These are phyloP conservation scores for Xanthoceras sorbifolium DNA, from an alignment of 345 rosid genomes.

Conservation along the genomic window DNA sequence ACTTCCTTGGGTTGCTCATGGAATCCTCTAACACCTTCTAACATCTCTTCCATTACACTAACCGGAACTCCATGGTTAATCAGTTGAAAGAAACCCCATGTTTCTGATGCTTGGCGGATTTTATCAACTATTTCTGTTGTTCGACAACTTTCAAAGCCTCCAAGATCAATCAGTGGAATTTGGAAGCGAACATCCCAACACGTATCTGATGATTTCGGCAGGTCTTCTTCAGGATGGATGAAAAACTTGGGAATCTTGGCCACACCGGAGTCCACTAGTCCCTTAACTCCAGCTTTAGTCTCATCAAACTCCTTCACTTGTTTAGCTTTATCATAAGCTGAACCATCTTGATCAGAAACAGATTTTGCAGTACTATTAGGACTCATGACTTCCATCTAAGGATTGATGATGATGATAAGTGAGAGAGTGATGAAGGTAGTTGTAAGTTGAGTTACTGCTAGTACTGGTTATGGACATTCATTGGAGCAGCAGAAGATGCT, in stretches of 20 bases:
- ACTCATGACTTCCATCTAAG: constrained; percentile 22
- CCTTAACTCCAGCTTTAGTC: constrained; percentile 39
- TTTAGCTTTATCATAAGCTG: constrained; percentile 33
- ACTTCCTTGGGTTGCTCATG: constrained; percentile 48
- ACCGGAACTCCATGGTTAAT: constrained; percentile 48
- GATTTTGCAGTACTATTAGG: background rate
- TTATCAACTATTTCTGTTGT: constrained; percentile 26
- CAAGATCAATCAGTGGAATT: constrained; percentile 47
- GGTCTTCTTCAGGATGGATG: constrained; percentile 32
- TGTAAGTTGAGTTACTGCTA: background rate
- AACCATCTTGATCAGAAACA: constrained; percentile 16
- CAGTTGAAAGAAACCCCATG: constrained; percentile 56
- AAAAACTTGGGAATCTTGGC: constrained; percentile 43
- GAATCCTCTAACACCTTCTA: constrained; percentile 32
- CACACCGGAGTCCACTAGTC: constrained; percentile 45
- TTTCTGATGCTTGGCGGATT: constrained; percentile 39
- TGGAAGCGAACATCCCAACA: background rate
- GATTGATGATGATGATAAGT: background rate
- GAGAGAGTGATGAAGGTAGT: background rate
- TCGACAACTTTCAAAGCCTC: constrained; percentile 19
- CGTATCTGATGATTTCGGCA: background rate
- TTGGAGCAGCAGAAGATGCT: background rate
- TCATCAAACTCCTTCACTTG: constrained; percentile 32
- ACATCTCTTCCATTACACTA: constrained; percentile 42
- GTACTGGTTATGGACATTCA: constrained; percentile 1